Evolutionary conservation across 176 grass and related monocot species (phyloP).

Genomic region (Tuctoria greenei): DNA sequence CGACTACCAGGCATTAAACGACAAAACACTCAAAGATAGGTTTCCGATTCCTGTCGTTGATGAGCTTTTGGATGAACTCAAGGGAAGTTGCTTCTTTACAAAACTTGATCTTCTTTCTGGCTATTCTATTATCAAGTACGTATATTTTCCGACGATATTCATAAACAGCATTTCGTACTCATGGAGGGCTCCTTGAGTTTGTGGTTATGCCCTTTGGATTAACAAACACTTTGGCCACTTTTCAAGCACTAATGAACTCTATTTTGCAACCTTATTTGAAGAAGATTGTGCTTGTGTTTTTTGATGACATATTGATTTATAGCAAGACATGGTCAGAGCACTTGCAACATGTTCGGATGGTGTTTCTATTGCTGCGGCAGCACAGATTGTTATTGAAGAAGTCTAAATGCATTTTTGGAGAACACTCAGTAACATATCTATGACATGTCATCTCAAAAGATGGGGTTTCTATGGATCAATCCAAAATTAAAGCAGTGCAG

Average conservation of each 20-base stretch:
- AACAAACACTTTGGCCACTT: neutral
- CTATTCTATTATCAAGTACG: neutral
- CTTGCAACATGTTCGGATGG: neutral
- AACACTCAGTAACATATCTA: no score
- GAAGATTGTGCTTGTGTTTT: neutral
- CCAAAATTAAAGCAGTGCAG: no score
- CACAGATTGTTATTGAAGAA: neutral
- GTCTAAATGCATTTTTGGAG: neutral
- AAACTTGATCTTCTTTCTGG: neutral
- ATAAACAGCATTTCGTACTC: neutral
- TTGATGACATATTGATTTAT: no score
- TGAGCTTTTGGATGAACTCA: neutral
- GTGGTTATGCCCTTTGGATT: neutral
- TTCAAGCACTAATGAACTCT: neutral
- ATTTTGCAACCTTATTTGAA: neutral
- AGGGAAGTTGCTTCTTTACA: neutral
- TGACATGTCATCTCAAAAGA: no score
- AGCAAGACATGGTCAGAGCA: no score
- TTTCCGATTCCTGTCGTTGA: neutral
- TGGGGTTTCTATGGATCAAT: no score
- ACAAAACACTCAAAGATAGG: neutral
- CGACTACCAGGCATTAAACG: neutral
- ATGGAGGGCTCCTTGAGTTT: neutral
- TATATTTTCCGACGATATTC: neutral
- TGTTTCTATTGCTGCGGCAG: accelerated